These are phyloP conservation scores for Lagenaria siceraria DNA, from an alignment of 306 rosid species.

Conservation along the genomic window DNA sequence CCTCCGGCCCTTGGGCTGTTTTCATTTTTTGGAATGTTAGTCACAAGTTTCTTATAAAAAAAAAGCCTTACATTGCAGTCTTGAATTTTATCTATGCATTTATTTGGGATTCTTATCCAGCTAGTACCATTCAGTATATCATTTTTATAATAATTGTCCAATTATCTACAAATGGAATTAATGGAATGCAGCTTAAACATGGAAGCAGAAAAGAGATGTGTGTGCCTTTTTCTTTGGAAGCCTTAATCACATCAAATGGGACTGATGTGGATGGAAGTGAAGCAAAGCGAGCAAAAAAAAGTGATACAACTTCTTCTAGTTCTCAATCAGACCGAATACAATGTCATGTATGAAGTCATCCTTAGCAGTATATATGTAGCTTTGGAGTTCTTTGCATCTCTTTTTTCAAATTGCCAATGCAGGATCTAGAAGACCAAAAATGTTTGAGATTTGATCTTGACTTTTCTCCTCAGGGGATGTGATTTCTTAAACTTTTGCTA, in stretches of 20 bases:
- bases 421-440: background rate
- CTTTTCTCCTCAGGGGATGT: background rate
- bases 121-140: background rate
- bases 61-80: background rate
- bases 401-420: background rate
- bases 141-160: background rate
- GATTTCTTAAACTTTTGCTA: background rate
- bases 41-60: no score
- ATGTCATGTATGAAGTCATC: conserved; percentile 48
- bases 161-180: background rate
- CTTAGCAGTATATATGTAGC: background rate
- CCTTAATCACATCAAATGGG: conserved; percentile 33
- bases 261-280: conserved; percentile 21
- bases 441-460: background rate
- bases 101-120: background rate
- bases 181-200: conserved; percentile 36
- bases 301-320: conserved; percentile 31
- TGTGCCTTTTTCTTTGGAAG: conserved; percentile 39
- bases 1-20: no score
- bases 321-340: conserved; percentile 22
- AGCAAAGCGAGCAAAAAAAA: conserved; percentile 33
- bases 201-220: conserved; percentile 35
- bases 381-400: conserved; percentile 1
- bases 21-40: no score
- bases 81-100: background rate